phyloP scores from a whole-genome alignment of 805 yeast species.

The Saccharomycopsis selenospora region DNA sequence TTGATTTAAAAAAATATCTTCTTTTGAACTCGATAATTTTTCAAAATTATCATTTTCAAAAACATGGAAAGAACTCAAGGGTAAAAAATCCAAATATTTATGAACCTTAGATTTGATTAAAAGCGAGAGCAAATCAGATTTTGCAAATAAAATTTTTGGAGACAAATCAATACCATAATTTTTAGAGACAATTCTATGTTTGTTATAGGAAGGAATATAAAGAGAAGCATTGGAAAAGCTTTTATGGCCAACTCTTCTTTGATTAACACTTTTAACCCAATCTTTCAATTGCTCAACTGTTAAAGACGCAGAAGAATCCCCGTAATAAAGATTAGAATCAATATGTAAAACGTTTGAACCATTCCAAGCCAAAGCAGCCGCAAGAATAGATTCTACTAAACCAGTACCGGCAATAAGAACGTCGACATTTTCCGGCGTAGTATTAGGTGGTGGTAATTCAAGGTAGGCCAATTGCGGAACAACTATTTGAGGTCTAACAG shows the following conservation, averaged over 20 bases:
- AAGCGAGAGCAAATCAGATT: constrained; percentile 75
- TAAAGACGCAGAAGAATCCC: constrained; percentile 80
- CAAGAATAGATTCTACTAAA: constrained; percentile 74
- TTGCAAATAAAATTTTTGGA: constrained; percentile 84
- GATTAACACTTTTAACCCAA: constrained; percentile 73
- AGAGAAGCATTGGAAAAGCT: constrained; percentile 66
- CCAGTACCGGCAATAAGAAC: constrained; percentile 93
- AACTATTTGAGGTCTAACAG: constrained; percentile 26
- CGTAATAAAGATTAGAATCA: constrained; percentile 79
- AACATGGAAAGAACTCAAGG: constrained; percentile 85
- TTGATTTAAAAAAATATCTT: constrained; percentile 90
- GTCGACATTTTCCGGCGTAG: constrained; percentile 68
- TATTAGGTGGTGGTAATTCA: constrained; percentile 60
- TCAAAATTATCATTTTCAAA: constrained; percentile 88
- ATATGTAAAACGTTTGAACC: constrained; percentile 93
- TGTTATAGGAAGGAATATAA: constrained; percentile 62
- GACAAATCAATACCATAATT: constrained; percentile 84
- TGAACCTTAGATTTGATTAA: constrained; percentile 81
- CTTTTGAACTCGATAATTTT: constrained; percentile 77
- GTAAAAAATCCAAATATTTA: constrained; percentile 86
- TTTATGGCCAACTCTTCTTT: constrained; percentile 22
- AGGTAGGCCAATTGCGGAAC: constrained; percentile 72
- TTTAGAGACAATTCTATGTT: constrained; percentile 43
- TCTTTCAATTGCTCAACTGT: constrained; percentile 77
- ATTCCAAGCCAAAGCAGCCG: constrained; percentile 95